phyloP scores from a whole-genome alignment of 2,329 filamentous ascomycete genomes.

The Peltaster fructicola region DNA sequence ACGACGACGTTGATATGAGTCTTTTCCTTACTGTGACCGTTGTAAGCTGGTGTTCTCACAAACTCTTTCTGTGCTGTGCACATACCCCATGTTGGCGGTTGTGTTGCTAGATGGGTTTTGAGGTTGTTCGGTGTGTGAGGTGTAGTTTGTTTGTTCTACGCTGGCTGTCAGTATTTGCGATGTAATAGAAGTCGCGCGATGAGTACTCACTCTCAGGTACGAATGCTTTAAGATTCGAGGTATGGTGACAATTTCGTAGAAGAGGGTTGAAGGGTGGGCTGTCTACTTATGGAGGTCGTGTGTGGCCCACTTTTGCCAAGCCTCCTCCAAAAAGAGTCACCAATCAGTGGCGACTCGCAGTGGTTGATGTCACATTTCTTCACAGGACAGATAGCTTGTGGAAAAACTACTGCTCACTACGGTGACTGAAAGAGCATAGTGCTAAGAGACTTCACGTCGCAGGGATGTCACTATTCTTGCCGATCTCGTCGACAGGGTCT shows the following conservation, averaged over 20 bases:
- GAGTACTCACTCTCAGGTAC: constrained; percentile 8
- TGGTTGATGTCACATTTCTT: not conserved
- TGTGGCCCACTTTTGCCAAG: too few relatives aligned
- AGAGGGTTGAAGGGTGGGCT: constrained; percentile 2
- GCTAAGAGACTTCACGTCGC: too few relatives aligned
- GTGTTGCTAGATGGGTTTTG: constrained; percentile 13
- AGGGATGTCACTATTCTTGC: too few relatives aligned
- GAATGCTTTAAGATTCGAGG: constrained; percentile 12
- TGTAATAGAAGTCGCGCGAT: not conserved
- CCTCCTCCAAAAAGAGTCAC: not conserved
- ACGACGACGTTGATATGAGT: constrained; percentile 89
- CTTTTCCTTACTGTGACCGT: constrained; percentile 66
- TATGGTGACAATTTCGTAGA: constrained; percentile 9
- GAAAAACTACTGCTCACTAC: too few relatives aligned
- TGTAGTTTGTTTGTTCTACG: constrained; percentile 15
- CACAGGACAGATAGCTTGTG: too few relatives aligned
- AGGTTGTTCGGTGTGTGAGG: constrained; percentile 9
- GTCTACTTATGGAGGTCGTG: constrained; percentile 3
- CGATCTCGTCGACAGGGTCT: too few relatives aligned
- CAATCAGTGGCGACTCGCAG: constrained; percentile 1
- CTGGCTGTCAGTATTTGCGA: constrained; percentile 2
- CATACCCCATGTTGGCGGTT: constrained; percentile 44
- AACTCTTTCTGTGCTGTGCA: constrained; percentile 9
- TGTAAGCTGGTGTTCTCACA: constrained; percentile 17
- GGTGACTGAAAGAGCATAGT: too few relatives aligned